Base-by-base conservation (phyloP, 176 grass and related monocot genomes). In the Oryza glaberrima region DNA sequence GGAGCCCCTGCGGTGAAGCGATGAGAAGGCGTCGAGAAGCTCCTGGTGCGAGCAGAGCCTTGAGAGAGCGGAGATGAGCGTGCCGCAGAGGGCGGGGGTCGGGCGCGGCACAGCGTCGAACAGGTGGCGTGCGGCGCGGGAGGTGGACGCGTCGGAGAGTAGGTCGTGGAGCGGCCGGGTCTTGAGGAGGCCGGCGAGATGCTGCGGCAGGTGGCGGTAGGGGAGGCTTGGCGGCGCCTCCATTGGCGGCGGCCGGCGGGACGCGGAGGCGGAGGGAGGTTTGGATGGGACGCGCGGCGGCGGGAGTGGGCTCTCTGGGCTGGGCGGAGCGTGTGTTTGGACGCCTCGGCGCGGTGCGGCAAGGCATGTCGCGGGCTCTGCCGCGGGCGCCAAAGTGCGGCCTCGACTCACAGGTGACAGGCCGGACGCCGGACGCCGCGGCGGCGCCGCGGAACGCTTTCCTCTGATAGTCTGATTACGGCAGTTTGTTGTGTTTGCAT, bases 51-150 rank as follows among this genome's bases (percentile, higher is more conserved):
- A 86, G 34, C 86, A 90, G 84, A 89, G 69, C 84, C 86, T 92
- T 6, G 92, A 94, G 36, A 84, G 91, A 48, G 65, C 75, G 20
- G 86, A 81, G 67, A 97, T 69, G 73, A 92, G 56, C 14, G 73
- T 20, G 80, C 79, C 23, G 66, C 85, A 91, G 72, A 97, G 83
- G 15, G 35, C 60, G 11, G 85, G 68, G 32, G 89, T 79, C 40
- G 88, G 87, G 84, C 51, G 87, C 43, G 90, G 77, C 79, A 88
- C 72, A 63, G 82, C 71, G 72, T 97, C 94, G 94, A 97, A 92
- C 76, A 92, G 72, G 81, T 92, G 77, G 83, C 77, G 90, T 66
- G 94, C 88, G 82, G 82, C 67, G 12, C 61, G 48, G 43, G 60
- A 81, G 35, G 61, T 75, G 79, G 82, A 61, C 41, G 82, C 40